phyloP scores from a whole-genome alignment of 2,329 filamentous ascomycete genomes.

The Trichoderma citrinoviride region DNA sequence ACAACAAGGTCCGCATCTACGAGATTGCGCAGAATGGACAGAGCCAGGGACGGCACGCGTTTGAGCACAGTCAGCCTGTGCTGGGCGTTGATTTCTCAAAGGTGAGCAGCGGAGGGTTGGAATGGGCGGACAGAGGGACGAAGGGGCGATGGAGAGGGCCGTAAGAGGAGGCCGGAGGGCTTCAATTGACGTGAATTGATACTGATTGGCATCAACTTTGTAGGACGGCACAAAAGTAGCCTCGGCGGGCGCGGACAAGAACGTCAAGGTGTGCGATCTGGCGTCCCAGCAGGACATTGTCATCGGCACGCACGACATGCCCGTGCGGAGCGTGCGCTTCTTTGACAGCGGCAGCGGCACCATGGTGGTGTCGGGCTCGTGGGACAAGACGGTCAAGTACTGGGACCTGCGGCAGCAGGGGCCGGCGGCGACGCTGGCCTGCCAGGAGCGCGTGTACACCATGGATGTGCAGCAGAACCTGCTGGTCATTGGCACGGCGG shows the following conservation, averaged over 20 bases:
- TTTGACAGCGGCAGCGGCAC: constrained; percentile 69
- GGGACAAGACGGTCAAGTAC: constrained; percentile 89
- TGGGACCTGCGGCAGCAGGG: constrained; percentile 72
- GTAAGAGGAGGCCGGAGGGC: not conserved
- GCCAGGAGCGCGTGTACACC: constrained; percentile 79
- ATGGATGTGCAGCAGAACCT: constrained; percentile 90
- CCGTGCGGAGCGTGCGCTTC: constrained; percentile 75
- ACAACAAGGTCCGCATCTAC: constrained; percentile 97
- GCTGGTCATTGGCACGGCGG: constrained; percentile 87
- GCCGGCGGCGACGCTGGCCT: constrained; percentile 63
- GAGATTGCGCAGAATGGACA: constrained; percentile 76
- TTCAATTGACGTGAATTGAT: not conserved
- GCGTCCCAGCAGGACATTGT: constrained; percentile 63
- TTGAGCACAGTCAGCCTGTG: constrained; percentile 83
- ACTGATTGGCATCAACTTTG: not conserved
- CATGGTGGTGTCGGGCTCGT: constrained; percentile 88
- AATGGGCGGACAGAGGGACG: not conserved
- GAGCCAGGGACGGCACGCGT: constrained; percentile 80
- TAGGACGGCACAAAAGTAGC: constrained; percentile 89
- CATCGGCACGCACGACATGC: constrained; percentile 80
- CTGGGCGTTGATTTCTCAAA: constrained; percentile 84
- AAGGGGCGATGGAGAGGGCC: not conserved
- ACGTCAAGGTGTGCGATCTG: constrained; percentile 83
- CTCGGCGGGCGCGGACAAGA: constrained; percentile 87
- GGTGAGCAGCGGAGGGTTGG: constrained; percentile 50